These are phyloP conservation scores for Brassica napus DNA, from an alignment of 345 rosid genomes.

Conservation along the genomic window Da-Ae NC_063437.1:21119001-21119500, in stretches of 20 bases:
- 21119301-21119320: slow-evolving; percentile 98
- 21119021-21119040: slow-evolving; percentile 82
- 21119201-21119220: slow-evolving; percentile 87
- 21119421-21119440: slow-evolving; percentile 75
- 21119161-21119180: slow-evolving; percentile 32
- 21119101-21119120: slow-evolving; percentile 57
- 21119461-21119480: slow-evolving; percentile 98
- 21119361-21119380: neutral
- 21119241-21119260: slow-evolving; percentile 77
- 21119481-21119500: slow-evolving; percentile 99
- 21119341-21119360: slow-evolving; percentile 21
- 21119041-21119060: slow-evolving; percentile 70
- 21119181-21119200: slow-evolving; percentile 93
- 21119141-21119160: no score
- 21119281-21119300: slow-evolving; percentile 97
- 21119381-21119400: slow-evolving; percentile 4
- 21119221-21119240: slow-evolving; percentile 74
- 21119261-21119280: slow-evolving; percentile 97
- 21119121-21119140: neutral
- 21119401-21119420: slow-evolving; percentile 76
- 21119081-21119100: slow-evolving; percentile 79
- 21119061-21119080: slow-evolving; percentile 74
- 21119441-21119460: slow-evolving; percentile 78
- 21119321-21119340: slow-evolving; percentile 77
- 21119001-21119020: slow-evolving; percentile 78